These are phyloP conservation scores for Trametes villosa DNA, from an alignment of 768 basidiomycete species.

Conservation along the genomic window DNA sequence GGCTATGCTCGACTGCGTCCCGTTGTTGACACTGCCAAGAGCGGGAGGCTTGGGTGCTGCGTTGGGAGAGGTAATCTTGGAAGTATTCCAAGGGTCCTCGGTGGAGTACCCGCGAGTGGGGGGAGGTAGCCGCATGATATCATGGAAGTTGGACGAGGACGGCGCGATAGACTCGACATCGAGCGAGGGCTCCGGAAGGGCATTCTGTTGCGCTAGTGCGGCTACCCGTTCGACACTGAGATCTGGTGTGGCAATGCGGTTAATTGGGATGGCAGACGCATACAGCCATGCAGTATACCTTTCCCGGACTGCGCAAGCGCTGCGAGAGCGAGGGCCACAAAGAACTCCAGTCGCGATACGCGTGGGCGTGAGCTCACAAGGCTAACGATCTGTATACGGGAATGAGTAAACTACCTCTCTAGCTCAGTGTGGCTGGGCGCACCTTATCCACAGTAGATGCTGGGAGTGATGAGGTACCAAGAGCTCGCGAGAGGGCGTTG, in stretches of 20 bases:
- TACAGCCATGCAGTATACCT: constrained; percentile 47
- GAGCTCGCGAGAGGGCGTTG: constrained; percentile 77
- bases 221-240: constrained; percentile 84
- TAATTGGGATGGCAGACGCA: neutral
- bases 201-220: constrained; percentile 74
- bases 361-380: constrained; percentile 80
- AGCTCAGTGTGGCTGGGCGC: constrained; percentile 18
- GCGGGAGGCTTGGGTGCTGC: constrained; percentile 21
- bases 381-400: constrained; percentile 73
- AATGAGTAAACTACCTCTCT: neutral
- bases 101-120: constrained; percentile 56
- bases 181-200: constrained; percentile 73
- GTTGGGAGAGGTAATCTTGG: constrained; percentile 27
- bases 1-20: constrained; percentile 60
- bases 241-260: constrained; percentile 48
- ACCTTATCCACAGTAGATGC: constrained; percentile 86
- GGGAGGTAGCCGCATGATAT: constrained; percentile 38
- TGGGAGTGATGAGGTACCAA: constrained; percentile 77
- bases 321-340: constrained; percentile 86
- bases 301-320: constrained; percentile 83
- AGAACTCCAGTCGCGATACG: constrained; percentile 90
- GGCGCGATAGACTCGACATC: constrained; percentile 62
- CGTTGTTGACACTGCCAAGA: constrained; percentile 42
- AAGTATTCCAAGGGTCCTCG: constrained; percentile 60
- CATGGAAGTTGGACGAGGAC: constrained; percentile 53